Base-by-base conservation (phyloP, 768 basidiomycete species). In the Baorangia bicolor region DNA sequence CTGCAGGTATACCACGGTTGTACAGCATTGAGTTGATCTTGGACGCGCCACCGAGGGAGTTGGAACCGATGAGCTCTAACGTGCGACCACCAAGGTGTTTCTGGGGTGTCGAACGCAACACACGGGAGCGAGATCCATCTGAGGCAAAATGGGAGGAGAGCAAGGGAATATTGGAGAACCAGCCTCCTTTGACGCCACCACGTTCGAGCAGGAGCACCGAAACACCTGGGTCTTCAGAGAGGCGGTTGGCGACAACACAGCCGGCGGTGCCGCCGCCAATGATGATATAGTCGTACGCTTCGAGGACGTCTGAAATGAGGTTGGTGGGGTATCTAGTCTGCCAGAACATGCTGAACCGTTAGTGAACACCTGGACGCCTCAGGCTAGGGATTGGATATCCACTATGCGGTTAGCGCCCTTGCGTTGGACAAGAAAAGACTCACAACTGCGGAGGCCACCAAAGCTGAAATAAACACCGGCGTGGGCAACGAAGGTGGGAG, bases 11-110 rank as follows among this genome's bases (percentile, higher is more conserved):
- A 0, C 69, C 70, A 21, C 73, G 61, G 1, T 63, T 63, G 51
- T 72, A 74, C 28, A 70, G 47, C 64, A 78, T 68, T 37, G 74
- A 74, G 64, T 83, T 82, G 60, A 81, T 72, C 16, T 75, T 74
- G 34, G 77, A 73, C 4, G 72, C 73, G 2, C 81, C 81, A 20
- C 81, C 81, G 18, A 83, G 69, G 10, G 61, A 67, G 9, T 55
- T 57, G 8, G 72, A 73, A 2, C 60, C 39, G 37, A 57, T 21
- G 6, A 51, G 23, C 7, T 41, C 31, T 21, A 51, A 34, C 13
- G 5, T 21, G 31, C 51, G 51, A 23, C 41, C 9, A 20, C 33
- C 40, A 25, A 51, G 51, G 6, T 44, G 41, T 18, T 44, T 44
- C 51, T 51, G 51, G 7, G 41, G 40, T 14, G 40, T 43, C 2